Evolutionary conservation across 2,329 filamentous ascomycete genomes (phyloP).

Genomic region (Pyrenochaeta sp.): DNA sequence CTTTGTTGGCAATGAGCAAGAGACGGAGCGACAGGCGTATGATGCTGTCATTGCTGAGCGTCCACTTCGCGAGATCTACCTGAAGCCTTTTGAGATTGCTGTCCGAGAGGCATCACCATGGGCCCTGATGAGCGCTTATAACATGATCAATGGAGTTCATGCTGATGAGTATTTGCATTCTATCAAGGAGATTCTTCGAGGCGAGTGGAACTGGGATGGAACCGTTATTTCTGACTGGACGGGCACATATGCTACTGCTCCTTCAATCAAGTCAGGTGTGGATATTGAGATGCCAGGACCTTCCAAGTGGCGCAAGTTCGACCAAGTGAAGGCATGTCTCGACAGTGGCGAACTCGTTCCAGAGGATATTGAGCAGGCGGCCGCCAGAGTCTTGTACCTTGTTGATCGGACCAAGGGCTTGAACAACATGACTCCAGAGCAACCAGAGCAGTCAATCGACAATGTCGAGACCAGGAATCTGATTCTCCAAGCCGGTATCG

Average conservation of each 20-base stretch:
- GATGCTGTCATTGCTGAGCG: constrained; percentile 71
- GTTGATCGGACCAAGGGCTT: constrained; percentile 68
- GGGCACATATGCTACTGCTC: constrained; percentile 49
- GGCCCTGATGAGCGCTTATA: constrained; percentile 75
- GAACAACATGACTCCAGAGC: constrained; percentile 63
- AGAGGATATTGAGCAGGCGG: constrained; percentile 54
- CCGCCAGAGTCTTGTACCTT: constrained; percentile 67
- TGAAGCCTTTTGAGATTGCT: constrained; percentile 78
- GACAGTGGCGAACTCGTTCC: constrained; percentile 53
- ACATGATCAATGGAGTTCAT: constrained; percentile 68
- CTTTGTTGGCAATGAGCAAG: constrained; percentile 77
- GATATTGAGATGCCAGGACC: constrained; percentile 53
- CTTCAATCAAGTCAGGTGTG: constrained; percentile 48
- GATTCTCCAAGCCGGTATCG: constrained; percentile 67
- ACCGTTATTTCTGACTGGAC: constrained; percentile 54
- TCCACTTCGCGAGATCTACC: constrained; percentile 72
- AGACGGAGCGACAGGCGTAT: constrained; percentile 71
- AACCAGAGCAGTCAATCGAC: constrained; percentile 63
- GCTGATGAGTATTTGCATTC: constrained; percentile 48
- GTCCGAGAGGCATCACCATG: constrained; percentile 71
- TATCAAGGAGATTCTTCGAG: constrained; percentile 53
- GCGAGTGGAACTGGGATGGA: constrained; percentile 53
- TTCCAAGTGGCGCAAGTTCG: constrained; percentile 48
- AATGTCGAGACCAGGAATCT: constrained; percentile 63
- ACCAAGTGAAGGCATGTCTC: constrained; percentile 43